Evolutionary conservation across 306 rosid genomes (phyloP).

Genomic region (Quercus wislizeni): DNA sequence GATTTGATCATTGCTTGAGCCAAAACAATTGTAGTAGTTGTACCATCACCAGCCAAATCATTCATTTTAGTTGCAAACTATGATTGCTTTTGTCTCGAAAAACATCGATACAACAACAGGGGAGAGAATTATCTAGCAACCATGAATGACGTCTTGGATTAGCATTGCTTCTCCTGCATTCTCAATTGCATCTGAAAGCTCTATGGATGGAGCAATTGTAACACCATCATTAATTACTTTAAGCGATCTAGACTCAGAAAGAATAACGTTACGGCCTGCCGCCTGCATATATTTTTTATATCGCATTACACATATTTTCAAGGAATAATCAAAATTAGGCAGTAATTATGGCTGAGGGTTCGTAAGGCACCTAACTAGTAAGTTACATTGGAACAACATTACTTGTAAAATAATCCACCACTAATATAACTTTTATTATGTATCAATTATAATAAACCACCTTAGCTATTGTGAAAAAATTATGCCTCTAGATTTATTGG

Average conservation of each 20-base stretch:
- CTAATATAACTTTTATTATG: no score
- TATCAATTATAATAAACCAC: no score
- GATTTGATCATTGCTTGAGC: conserved; percentile 80
- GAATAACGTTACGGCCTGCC: conserved; percentile 91
- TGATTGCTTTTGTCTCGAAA: conserved; percentile 1
- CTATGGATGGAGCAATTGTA: conserved; percentile 85
- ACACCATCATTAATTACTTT: conserved; percentile 87
- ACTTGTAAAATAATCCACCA: no score
- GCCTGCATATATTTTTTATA: no score
- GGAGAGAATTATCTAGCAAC: conserved; percentile 39
- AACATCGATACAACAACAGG: conserved; percentile 16
- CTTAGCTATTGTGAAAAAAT: no score
- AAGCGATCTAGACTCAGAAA: conserved; percentile 63
- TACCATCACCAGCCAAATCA: conserved; percentile 93
- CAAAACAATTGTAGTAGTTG: conserved; percentile 87
- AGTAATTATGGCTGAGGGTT: no score
- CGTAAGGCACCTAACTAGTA: no score
- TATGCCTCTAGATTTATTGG: no score
- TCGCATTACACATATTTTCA: no score
- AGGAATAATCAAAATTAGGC: no score
- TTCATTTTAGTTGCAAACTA: conserved; percentile 91
- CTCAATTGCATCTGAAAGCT: conserved; percentile 82
- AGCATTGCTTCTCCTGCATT: conserved; percentile 95
- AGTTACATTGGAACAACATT: no score
- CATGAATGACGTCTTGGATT: conserved; percentile 89